Conservation (phyloP, 1,284 basidiomycete genomes). For the Sporisorium graminicola region DNA sequence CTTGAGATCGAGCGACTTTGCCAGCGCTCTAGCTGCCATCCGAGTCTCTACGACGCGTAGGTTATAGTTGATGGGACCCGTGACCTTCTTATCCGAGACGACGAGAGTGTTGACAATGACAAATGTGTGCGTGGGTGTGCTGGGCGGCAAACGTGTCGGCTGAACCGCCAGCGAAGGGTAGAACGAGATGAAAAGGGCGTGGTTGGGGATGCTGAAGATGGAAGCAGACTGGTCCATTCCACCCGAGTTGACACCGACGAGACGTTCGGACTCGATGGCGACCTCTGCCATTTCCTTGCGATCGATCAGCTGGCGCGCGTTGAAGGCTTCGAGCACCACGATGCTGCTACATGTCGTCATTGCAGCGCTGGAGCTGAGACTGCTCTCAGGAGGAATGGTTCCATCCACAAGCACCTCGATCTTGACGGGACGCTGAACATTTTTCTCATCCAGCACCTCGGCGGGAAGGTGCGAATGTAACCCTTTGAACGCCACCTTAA, state of each 20-base stretch:
- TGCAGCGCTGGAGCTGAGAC: slow-evolving; percentile 62
- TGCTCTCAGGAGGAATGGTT: slow-evolving; percentile 64
- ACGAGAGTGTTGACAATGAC: slow-evolving; percentile 68
- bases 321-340: slow-evolving; percentile 64
- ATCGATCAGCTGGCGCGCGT: slow-evolving; percentile 51
- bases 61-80: slow-evolving; percentile 67
- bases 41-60: slow-evolving; percentile 66
- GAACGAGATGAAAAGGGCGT: slow-evolving; percentile 66
- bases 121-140: slow-evolving; percentile 49
- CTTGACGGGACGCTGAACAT: slow-evolving; percentile 31
- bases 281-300: slow-evolving; percentile 65
- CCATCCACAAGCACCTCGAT: slow-evolving; percentile 66
- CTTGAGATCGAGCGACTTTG: slow-evolving; percentile 31
- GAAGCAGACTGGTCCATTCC: slow-evolving; percentile 68
- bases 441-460: slow-evolving; percentile 16
- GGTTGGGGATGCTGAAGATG: slow-evolving; percentile 62
- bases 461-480: slow-evolving; percentile 62
- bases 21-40: slow-evolving; percentile 58
- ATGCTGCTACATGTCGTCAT: slow-evolving; percentile 66
- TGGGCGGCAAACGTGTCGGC: slow-evolving; percentile 50
- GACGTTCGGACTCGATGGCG: slow-evolving; percentile 62
- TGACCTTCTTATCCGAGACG: slow-evolving; percentile 67
- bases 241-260: slow-evolving; percentile 68
- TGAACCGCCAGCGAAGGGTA: slow-evolving; percentile 49
- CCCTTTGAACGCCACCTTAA: slow-evolving; percentile 67